These are phyloP conservation scores for Iris pallida DNA, from an alignment of 116 monocot species.

Conservation along the genomic window DNA sequence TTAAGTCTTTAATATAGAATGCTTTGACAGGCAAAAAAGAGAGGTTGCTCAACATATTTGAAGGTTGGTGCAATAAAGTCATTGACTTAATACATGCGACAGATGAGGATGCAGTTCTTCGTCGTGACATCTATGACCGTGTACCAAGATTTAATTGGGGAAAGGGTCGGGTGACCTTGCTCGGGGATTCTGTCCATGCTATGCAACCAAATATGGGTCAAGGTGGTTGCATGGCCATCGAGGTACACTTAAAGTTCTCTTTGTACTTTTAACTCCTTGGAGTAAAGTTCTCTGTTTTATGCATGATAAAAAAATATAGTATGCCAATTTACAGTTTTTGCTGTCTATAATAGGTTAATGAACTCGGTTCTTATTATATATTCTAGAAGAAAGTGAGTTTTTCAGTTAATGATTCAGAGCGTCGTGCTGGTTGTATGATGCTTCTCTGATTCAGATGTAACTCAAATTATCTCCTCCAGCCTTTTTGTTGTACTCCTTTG, in stretches of 20 bases:
- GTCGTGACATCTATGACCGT: constrained; percentile 96
- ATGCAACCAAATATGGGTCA: constrained; percentile 99
- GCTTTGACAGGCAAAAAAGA: constrained; percentile 74
- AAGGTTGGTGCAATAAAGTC: constrained; percentile 94
- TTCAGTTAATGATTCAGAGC: no score
- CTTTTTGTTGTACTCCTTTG: no score
- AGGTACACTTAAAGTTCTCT: constrained; percentile 42
- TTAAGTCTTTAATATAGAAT: neutral
- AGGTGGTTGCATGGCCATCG: constrained; percentile 99
- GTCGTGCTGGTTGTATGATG: no score
- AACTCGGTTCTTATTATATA: no score
- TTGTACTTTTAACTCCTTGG: no score
- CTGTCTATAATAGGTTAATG: no score
- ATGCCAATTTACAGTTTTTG: no score
- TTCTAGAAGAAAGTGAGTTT: no score
- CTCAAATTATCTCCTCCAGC: no score
- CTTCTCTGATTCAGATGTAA: no score
- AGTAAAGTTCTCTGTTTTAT: no score
- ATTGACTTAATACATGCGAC: constrained; percentile 83
- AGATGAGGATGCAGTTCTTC: constrained; percentile 80
- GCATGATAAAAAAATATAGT: no score
- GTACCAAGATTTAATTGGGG: constrained; percentile 80
- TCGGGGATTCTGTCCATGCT: constrained; percentile 98
- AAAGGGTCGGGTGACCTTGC: constrained; percentile 84
- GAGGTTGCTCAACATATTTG: constrained; percentile 77